Percentiles rank a stretch among this genome's conserved stretches.
Evolutionary conservation across 257 asterid species (phyloP).

Genomic region (Catharanthus roseus): DNA sequence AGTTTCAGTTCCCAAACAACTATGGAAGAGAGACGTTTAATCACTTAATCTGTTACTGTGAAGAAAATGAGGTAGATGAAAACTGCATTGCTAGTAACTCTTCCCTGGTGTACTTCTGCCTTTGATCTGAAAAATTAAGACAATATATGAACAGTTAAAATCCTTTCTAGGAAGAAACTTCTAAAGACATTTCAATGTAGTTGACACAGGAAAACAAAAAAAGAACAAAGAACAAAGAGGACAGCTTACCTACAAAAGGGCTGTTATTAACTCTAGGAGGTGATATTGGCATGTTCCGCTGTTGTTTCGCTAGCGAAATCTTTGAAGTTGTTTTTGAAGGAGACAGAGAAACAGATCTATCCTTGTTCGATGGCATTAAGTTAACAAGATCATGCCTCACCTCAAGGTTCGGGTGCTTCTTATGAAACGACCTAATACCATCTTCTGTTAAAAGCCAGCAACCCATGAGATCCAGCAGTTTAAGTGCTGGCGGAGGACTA

Average conservation of each 20-base stretch:
- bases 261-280: constrained; percentile 19
- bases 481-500: constrained; percentile 51
- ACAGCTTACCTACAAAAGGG: constrained; percentile 44
- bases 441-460: constrained; percentile 82
- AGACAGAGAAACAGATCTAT: constrained; percentile 23
- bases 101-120: constrained; percentile 73
- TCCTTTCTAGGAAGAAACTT: neutral
- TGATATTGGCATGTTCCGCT: constrained; percentile 29
- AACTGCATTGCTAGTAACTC: constrained; percentile 54
- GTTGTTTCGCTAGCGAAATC: constrained; percentile 24
- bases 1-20: neutral
- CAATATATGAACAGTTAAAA: neutral
- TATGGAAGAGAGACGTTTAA: constrained; percentile 7
- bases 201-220: neutral
- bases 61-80: constrained; percentile 25
- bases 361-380: constrained; percentile 20
- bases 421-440: constrained; percentile 40
- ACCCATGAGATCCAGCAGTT: constrained; percentile 71
- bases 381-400: constrained; percentile 55
- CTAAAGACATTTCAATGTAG: constrained; percentile 3
- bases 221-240: neutral
- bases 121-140: constrained; percentile 55
- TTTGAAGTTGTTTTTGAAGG: constrained; percentile 27
- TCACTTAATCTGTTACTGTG: neutral
- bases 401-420: constrained; percentile 51